These are phyloP conservation scores for Fraxinus excelsior DNA, from an alignment of 257 asterid genomes.

Conservation along the genomic window DNA sequence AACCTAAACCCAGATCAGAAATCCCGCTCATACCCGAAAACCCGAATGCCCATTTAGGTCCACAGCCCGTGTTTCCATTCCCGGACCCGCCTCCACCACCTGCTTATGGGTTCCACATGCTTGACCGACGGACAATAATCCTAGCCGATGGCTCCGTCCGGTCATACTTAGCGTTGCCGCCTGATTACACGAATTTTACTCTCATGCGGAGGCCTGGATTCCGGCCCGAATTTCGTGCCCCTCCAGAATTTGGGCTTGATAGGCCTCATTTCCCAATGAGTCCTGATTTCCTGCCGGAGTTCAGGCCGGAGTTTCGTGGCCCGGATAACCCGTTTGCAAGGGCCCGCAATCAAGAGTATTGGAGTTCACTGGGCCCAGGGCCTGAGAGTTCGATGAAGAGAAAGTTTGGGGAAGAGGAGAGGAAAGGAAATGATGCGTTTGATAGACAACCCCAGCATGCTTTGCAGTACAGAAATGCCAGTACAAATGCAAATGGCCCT, in stretches of 20 bases:
- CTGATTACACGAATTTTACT: slow-evolving; percentile 68
- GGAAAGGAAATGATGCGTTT: slow-evolving; percentile 64
- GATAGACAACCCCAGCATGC: slow-evolving; percentile 92
- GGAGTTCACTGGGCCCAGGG: slow-evolving; percentile 41
- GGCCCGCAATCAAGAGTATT: slow-evolving; percentile 44
- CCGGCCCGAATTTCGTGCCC: slow-evolving; percentile 46
- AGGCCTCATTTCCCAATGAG: slow-evolving; percentile 57
- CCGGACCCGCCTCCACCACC: slow-evolving; percentile 88
- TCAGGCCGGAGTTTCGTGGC: slow-evolving; percentile 37
- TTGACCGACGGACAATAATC: slow-evolving; percentile 73
- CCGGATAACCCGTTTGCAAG: slow-evolving; percentile 39
- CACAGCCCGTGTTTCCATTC: slow-evolving; percentile 47
- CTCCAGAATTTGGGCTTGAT: slow-evolving; percentile 47
- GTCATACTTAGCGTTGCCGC: slow-evolving; percentile 83
- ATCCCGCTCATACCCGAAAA: slow-evolving; percentile 42
- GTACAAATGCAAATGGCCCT: slow-evolving; percentile 51
- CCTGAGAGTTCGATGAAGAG: slow-evolving; percentile 59
- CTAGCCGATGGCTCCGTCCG: slow-evolving; percentile 86
- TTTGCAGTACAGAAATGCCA: slow-evolving; percentile 77
- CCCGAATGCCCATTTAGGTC: slow-evolving; percentile 33
- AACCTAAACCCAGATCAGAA: slow-evolving; percentile 39
- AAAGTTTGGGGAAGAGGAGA: slow-evolving; percentile 78
- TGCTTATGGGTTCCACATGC: slow-evolving; percentile 89
- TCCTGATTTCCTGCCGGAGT: slow-evolving; percentile 42
- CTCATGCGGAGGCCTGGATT: slow-evolving; percentile 39